Evolutionary conservation across 2,329 filamentous ascomycete species (phyloP), one percentile per base, ranked within the genome.

Genomic region (Magnaporthiopsis rhizophila): DNA sequence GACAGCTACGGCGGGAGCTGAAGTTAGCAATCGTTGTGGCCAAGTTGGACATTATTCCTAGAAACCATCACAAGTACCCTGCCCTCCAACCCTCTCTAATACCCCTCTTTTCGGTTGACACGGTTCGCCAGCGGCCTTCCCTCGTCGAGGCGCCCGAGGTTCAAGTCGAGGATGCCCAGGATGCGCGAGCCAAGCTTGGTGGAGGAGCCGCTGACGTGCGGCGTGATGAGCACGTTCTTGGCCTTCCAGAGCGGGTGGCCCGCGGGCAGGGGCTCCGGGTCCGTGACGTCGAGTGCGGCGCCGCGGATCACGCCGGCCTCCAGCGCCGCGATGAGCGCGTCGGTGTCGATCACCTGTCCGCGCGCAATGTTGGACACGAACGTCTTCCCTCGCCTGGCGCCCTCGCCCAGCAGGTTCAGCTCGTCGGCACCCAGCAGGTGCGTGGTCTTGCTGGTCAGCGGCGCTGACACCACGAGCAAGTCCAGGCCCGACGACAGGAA

Each of bases 211-310:
- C 69, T 72, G 63, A 69, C 62, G 63, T 73, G 72, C 12, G 72
- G 71, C 18, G 69, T 68, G 59, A 89, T 81, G 64, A 85, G 79
- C 21, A 85, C 79, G 72, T 89, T 88, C 21, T 81, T 79, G 61
- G 83, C 76, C 58, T 79, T 79, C 87, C 87, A 89, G 58, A 89
- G 73, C 67, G 84, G 79, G 71, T 85, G 81, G 57, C 85, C 82
- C 5, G 72, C 68, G 0, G 86, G 86, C 65, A 90, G 72, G 0
- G 87, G 87, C 70, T 90, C 87, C 0, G 87, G 87, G 68, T 89
- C 86, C 3, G 86, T 85, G 1, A 89, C 87, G 73, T 89, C 87
- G 59, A 89, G 74, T 2, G 86, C 86, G 0, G 87, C 87, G n/a
- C 87, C 87, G 13, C 73, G 28, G 45, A 68, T 69, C 64, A 65